Base-by-base conservation (phyloP, 768 basidiomycete genomes). In the Lactarius hatsudake region DNA sequence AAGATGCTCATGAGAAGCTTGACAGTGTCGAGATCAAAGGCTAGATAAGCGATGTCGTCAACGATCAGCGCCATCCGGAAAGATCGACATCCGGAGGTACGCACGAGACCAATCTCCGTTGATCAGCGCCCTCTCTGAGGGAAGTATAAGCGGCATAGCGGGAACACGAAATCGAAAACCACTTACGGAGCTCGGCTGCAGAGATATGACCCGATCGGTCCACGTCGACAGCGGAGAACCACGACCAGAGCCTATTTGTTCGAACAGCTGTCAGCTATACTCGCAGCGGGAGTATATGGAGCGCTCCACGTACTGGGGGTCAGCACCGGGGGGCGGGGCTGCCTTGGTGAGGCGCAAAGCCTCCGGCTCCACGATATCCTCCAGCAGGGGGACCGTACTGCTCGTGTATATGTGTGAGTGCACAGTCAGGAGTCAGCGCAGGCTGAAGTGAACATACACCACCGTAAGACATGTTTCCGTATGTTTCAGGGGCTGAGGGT, bases 1-100 rank as follows among this genome's bases (percentile, higher is more conserved):
- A 94, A 94, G 69, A 94, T 85, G 30, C 81, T 81, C 88, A 94
- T 92, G 69, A 93, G 80, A 40, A 93, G 81, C 79, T 91, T 93
- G 75, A 93, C 89, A 30, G 93, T 94, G 72, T 93, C 93, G 63
- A 91, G 78, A 78, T 93, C 92, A 73, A 94, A 94, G 6, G 87
- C 91, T 91, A 62, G 9, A 43, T 45, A 62, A 15, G 32, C 38
- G 30, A 12, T 57, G 57, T 9, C 20, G 28, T 32, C 34, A 53
- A 58, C 6, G 51, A 58, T 15, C 34, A 42, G 28, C 18, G 28
- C 36, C 17, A 36, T 23, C 32, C 26, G 26, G 17, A 12, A 9
- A 45, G 38, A 34, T 53, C 54, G 56, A 36, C 18, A 26, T 9
- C 30, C n/a, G 55, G 32, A 13, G 61, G 9, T 15, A 81, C 91